phyloP scores from a whole-genome alignment of 495 filamentous ascomycete genomes.

The Penicillium verhagenii region DNA sequence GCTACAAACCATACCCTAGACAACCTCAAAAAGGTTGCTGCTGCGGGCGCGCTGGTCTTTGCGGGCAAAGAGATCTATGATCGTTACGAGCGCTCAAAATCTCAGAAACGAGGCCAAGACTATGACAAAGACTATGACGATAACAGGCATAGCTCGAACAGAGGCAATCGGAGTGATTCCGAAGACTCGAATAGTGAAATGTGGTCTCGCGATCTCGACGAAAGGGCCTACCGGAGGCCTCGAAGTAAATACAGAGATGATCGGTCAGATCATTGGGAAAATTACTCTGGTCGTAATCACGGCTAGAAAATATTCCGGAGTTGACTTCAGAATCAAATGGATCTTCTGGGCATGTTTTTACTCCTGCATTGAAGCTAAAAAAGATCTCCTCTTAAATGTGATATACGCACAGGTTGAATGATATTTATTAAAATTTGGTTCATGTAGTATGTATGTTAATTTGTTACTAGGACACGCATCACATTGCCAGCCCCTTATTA shows the following conservation, averaged over 20 bases:
- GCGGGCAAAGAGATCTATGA: slow-evolving; percentile 9
- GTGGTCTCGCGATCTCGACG: background rate
- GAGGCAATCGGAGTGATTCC: slow-evolving; percentile 5
- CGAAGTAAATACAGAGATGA: slow-evolving; percentile 11
- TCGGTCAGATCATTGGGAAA: background rate
- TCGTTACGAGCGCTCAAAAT: slow-evolving; percentile 5
- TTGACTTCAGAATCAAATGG: no score
- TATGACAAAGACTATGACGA: slow-evolving; percentile 3
- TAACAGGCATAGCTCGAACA: background rate
- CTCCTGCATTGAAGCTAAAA: no score
- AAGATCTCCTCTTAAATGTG: no score
- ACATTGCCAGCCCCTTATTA: no score
- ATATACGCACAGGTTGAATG: no score
- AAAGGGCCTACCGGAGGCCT: slow-evolving; percentile 6
- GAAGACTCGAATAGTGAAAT: background rate
- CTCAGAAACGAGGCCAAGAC: background rate
- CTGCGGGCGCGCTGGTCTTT: slow-evolving; percentile 1
- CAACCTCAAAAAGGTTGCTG: slow-evolving; percentile 6
- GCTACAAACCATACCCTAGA: background rate
- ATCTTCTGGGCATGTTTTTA: no score
- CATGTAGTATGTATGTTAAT: no score
- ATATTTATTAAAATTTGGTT: no score
- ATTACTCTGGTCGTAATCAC: background rate
- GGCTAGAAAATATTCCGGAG: no score
- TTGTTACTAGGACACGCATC: no score